A percentile compares a stretch with the other conserved stretches of the same genome.
phyloP scores from a whole-genome alignment of 805 yeast genomes.

The Lipomyces spencermartinsiae region DNA sequence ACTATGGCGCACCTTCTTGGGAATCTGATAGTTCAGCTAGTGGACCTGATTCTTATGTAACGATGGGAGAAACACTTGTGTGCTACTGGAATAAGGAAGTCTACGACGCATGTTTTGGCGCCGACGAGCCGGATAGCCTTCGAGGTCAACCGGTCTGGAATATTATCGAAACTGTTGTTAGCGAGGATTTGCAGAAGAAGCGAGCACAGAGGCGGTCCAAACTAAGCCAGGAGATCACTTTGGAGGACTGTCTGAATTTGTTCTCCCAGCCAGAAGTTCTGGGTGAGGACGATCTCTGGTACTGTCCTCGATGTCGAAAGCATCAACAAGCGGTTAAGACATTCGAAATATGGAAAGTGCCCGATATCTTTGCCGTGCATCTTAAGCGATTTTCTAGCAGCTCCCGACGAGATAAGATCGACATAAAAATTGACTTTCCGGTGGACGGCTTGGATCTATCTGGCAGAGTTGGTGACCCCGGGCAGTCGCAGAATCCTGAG shows the following conservation, averaged over 20 bases:
- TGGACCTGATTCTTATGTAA: constrained; percentile 35
- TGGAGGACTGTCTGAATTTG: constrained; percentile 74
- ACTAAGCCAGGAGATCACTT: constrained; percentile 52
- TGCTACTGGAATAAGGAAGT: constrained; percentile 69
- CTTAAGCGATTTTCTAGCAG: constrained; percentile 77
- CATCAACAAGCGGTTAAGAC: constrained; percentile 90
- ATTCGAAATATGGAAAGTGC: constrained; percentile 91
- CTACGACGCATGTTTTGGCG: constrained; percentile 60
- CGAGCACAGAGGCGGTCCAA: constrained; percentile 23
- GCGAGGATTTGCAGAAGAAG: constrained; percentile 60
- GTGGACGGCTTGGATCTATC: constrained; percentile 78
- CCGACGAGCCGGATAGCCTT: constrained; percentile 49
- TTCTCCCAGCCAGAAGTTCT: constrained; percentile 84
- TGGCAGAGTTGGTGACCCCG: constrained; percentile 55
- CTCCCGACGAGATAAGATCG: constrained; percentile 88
- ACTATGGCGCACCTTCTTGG: constrained; percentile 1
- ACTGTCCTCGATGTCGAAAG: constrained; percentile 86
- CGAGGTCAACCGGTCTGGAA: constrained; percentile 65
- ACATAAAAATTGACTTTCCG: constrained; percentile 84
- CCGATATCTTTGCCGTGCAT: constrained; percentile 88
- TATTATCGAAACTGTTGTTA: constrained; percentile 55
- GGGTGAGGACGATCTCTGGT: constrained; percentile 91
- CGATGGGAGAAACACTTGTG: constrained; percentile 53
- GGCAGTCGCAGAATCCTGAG: constrained; percentile 37
- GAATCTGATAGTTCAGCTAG: background rate